Conservation (phyloP, 2,329 filamentous ascomycete genomes). For the Diaporthe velutina region DNA sequence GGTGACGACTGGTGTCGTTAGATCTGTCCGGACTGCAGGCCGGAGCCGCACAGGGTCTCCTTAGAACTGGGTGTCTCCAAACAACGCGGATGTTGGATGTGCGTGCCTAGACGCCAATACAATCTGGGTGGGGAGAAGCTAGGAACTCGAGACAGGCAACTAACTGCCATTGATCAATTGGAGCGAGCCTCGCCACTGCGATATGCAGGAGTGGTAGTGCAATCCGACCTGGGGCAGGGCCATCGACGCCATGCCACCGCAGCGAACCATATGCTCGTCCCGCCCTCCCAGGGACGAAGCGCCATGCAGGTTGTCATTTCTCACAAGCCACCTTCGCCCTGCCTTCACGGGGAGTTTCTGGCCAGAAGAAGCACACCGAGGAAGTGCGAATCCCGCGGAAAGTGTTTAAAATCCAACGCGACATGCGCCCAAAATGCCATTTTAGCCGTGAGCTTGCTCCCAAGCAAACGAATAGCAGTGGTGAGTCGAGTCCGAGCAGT, state of each 20-base stretch:
- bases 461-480: not conserved
- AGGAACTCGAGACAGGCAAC: conserved; percentile 23
- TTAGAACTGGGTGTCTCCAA: not conserved
- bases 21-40: conserved; percentile 29
- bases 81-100: not conserved
- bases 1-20: conserved; percentile 6
- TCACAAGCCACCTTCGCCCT: conserved; percentile 36
- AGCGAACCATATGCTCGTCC: conserved; percentile 33
- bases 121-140: conserved; percentile 18
- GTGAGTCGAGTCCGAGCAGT: not conserved
- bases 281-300: conserved; percentile 17
- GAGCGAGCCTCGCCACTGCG: conserved; percentile 29
- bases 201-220: conserved; percentile 26
- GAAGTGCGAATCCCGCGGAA: not conserved
- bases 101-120: conserved; percentile 21
- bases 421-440: conserved; percentile 25
- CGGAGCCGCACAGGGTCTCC: conserved; percentile 34
- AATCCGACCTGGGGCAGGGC: conserved; percentile 12
- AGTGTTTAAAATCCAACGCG: conserved; percentile 8
- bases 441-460: conserved; percentile 8
- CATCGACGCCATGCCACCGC: conserved; percentile 13
- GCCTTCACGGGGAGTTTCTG: conserved; percentile 26
- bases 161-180: conserved; percentile 37
- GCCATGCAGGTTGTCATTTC: conserved; percentile 28
- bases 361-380: conserved; percentile 27